Percentiles rank a stretch among this genome's conserved stretches.
Conservation (phyloP, 139 green algal species). For the Chlorokybus atmophyticus region DNA sequence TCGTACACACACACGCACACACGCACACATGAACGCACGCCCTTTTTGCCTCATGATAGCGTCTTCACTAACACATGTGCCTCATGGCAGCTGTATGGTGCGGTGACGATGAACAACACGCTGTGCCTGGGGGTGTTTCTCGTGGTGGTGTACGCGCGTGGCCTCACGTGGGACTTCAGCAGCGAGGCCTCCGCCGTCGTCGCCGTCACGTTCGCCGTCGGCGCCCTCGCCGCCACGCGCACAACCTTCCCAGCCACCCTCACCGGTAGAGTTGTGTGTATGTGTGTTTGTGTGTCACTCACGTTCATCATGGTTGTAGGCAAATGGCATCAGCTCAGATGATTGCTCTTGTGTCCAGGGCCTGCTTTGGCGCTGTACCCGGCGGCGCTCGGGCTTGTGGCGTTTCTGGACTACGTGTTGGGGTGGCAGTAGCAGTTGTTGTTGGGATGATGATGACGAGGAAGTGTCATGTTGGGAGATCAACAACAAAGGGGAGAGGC, state of each 20-base stretch:
- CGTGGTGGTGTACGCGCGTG: conserved; percentile 30
- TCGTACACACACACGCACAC: too few relatives aligned
- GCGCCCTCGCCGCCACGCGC: conserved; percentile 10
- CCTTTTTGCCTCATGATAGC: too few relatives aligned
- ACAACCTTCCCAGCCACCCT: conserved; percentile 28
- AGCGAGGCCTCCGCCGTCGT: conserved; percentile 34
- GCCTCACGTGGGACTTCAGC: conserved; percentile 43
- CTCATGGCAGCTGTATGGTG: conserved; percentile 30
- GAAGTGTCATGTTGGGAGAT: too few relatives aligned
- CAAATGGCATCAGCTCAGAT: too few relatives aligned
- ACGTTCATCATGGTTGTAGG: too few relatives aligned
- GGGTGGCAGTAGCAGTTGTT: conserved; percentile 8
- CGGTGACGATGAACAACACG: conserved; percentile 50
- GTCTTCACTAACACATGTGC: too few relatives aligned
- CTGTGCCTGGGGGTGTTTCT: conserved; percentile 46
- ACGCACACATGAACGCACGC: too few relatives aligned
- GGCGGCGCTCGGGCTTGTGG: neutral
- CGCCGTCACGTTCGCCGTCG: conserved; percentile 22
- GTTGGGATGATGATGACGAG: too few relatives aligned
- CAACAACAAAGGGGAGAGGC: too few relatives aligned
- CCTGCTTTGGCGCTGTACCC: too few relatives aligned
- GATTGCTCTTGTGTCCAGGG: too few relatives aligned
- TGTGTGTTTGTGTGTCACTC: conserved; percentile 14
- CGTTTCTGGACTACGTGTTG: neutral
- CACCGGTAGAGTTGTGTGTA: too few relatives aligned